These are phyloP conservation scores for Solanum sitiens DNA, from an alignment of 257 asterid species.

Conservation along the genomic window DNA sequence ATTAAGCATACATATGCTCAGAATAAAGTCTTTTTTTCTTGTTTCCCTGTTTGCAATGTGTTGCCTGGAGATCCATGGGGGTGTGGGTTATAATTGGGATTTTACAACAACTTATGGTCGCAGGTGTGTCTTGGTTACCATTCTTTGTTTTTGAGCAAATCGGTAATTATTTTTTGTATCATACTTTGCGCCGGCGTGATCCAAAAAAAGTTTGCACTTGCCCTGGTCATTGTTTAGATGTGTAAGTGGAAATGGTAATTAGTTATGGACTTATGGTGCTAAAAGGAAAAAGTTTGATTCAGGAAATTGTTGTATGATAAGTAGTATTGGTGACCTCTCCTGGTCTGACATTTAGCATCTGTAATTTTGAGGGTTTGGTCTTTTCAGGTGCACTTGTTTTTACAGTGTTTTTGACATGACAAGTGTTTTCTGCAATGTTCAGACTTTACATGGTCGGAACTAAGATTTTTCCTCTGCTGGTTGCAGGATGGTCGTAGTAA, in stretches of 20 bases:
- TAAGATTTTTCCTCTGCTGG: slow-evolving; percentile 4
- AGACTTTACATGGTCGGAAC: background rate
- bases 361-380: background rate
- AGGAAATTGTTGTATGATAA: background rate
- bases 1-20: background rate
- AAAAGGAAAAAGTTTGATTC: background rate
- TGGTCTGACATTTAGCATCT: background rate
- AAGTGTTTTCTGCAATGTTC: background rate
- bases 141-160: background rate
- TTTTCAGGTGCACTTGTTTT: background rate
- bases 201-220: background rate
- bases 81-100: background rate
- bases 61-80: background rate
- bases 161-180: background rate
- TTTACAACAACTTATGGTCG: background rate
- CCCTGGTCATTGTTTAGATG: background rate
- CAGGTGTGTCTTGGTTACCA: background rate
- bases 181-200: background rate
- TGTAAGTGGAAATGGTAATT: background rate
- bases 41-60: background rate
- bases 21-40: background rate
- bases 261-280: background rate
- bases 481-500: slow-evolving; percentile 38
- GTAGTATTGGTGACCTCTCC: background rate
- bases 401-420: background rate